Evolutionary conservation across 139 green algal genomes (phyloP).

Genomic region (Coccomyxa sp.): DNA sequence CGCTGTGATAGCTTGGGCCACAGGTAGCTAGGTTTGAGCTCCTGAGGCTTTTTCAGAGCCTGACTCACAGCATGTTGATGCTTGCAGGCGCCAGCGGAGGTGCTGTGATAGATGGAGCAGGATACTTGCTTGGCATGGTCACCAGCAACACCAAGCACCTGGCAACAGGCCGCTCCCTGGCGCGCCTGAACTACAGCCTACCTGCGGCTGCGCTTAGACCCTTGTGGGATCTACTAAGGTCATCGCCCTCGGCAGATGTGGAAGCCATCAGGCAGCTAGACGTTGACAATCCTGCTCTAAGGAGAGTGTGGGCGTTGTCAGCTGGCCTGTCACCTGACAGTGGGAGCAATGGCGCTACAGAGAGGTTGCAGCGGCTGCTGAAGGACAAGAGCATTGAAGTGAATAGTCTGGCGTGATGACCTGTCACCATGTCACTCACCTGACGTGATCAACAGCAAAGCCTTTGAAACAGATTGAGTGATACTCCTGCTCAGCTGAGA

Average conservation of each 20-base stretch:
- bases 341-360: neutral
- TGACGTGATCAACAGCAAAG: too few species aligned
- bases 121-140: neutral
- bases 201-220: neutral
- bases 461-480: too few species aligned
- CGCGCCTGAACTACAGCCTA: neutral
- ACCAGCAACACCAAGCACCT: neutral
- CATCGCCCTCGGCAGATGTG: too few species aligned
- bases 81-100: neutral
- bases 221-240: neutral
- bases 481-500: too few species aligned
- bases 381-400: neutral
- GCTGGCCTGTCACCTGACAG: neutral
- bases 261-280: neutral
- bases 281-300: neutral
- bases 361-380: neutral
- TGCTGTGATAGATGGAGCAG: neutral
- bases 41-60: too few species aligned
- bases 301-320: neutral
- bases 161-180: neutral
- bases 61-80: too few species aligned
- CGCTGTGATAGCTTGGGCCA: too few species aligned
- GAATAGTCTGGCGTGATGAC: too few species aligned
- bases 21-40: too few species aligned
- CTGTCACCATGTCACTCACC: too few species aligned